Evolutionary conservation across 2,329 filamentous ascomycete species (phyloP).

Genomic region (Davidsoniella australis): DNA sequence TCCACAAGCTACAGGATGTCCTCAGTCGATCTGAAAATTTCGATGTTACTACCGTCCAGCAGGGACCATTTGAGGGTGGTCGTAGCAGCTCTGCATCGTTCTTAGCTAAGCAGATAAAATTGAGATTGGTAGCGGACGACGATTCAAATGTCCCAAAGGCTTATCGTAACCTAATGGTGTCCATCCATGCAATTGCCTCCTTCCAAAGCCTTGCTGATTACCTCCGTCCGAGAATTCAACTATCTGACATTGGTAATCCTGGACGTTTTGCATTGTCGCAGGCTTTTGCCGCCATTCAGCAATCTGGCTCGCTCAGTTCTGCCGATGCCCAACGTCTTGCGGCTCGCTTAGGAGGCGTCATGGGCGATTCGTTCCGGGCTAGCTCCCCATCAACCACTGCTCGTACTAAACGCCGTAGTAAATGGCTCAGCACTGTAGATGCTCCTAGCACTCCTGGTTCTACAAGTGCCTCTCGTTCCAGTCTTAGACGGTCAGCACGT

Average conservation of each 20-base stretch:
- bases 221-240: constrained; percentile 61
- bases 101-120: constrained; percentile 85
- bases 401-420: background rate
- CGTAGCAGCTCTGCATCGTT: constrained; percentile 85
- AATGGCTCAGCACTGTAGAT: background rate
- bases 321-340: constrained; percentile 21
- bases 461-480: background rate
- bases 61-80: constrained; percentile 78
- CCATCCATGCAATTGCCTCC: constrained; percentile 93
- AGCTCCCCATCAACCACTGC: background rate
- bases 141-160: constrained; percentile 74
- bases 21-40: constrained; percentile 96
- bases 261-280: constrained; percentile 49
- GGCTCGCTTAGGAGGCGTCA: constrained; percentile 1
- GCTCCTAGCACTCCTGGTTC: constrained; percentile 1
- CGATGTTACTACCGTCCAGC: constrained; percentile 88
- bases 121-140: constrained; percentile 78
- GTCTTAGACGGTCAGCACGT: constrained; percentile 41
- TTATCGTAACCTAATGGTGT: constrained; percentile 93
- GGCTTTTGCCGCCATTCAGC: constrained; percentile 61
- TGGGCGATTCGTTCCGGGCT: background rate
- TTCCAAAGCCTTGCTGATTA: constrained; percentile 97
- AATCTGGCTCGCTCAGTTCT: constrained; percentile 31
- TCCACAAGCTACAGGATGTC: constrained; percentile 88
- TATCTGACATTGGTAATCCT: constrained; percentile 22